Evolutionary conservation across 1,139 yeast species (phyloP), one percentile per base, ranked within the genome.

Genomic region (Candida sanyaensis): DNA sequence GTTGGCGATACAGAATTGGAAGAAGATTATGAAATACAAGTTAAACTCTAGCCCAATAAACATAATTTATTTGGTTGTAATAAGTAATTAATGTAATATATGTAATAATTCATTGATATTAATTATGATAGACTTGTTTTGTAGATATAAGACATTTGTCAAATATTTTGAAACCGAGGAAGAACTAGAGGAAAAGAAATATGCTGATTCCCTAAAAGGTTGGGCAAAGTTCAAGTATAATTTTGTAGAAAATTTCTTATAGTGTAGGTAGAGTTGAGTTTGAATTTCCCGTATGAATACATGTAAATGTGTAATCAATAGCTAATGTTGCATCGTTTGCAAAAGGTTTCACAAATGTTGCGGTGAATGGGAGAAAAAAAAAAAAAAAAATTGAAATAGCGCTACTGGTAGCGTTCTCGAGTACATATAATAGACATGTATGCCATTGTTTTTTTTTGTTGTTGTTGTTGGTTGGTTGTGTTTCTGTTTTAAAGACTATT

Each of bases 1-100:
- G 85, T 90, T 2, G 85, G 80, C 0, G 84, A 86, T 46, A 83
- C 93, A 0, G 97, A 90, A 58, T 65, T 91, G 37, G 97, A 91
- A 60, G 93, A 87, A 47, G 96, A 86, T 48, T 84, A 77, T 62
- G 83, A 83, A 44, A 75, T 88, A 21, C 77, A 75, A 54, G 70
- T 75, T n/a, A 62, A 58, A n/a, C n/a, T 55, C 29, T 52, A 41
- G 33, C 6, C 4, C 28, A 26, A 26, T 3, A 4, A 26, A 26
- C n/a, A 26, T 3, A 30, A 11, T 30, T 30, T 59, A 17, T 17
- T 17, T 17, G 21, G 21, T 17, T 2, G 21, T 17, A 17, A 17
- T 17, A 17, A 17, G 21, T 17, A 17, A 17, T 17, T 17, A 2
- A 17, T 17, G 21, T 17, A 17, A 17, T 17, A 17, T 17, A 17